phyloP scores from a whole-genome alignment of 2,329 filamentous ascomycete species.

The Trichoderma guizhouense region DNA sequence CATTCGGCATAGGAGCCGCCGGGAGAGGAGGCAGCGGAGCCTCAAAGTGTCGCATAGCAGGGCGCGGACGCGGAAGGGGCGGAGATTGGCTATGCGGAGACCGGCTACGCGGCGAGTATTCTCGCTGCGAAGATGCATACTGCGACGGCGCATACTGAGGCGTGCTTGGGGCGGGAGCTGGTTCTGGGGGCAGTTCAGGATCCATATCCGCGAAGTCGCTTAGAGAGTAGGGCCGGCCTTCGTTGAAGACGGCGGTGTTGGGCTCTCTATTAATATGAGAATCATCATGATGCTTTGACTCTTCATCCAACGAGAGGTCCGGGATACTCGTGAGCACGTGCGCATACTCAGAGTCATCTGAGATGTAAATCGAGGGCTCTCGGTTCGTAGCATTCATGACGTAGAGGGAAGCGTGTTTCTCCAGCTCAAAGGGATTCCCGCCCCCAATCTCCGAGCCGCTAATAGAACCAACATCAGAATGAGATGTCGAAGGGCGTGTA shows the following conservation, averaged over 20 bases:
- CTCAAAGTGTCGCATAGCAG: conserved; percentile 8
- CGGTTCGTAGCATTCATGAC: conserved; percentile 40
- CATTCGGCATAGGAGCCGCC: conserved; percentile 46
- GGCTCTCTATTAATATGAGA: conserved; percentile 17
- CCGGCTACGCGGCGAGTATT: conserved; percentile 23
- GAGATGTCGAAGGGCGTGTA: conserved; percentile 55
- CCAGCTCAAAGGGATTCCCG: conserved; percentile 59
- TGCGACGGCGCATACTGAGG: conserved; percentile 17
- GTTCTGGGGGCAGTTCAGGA: conserved; percentile 35
- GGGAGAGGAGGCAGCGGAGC: conserved; percentile 37
- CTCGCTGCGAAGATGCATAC: conserved; percentile 18
- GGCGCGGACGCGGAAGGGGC: not conserved
- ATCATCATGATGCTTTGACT: conserved; percentile 20
- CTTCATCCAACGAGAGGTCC: conserved; percentile 22
- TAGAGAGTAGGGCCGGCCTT: conserved; percentile 35
- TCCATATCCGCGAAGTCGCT: conserved; percentile 42
- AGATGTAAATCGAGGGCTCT: conserved; percentile 59
- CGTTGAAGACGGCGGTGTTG: conserved; percentile 14
- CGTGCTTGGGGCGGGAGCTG: conserved; percentile 26
- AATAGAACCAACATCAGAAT: conserved; percentile 56
- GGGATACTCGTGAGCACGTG: conserved; percentile 33
- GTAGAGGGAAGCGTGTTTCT: conserved; percentile 59
- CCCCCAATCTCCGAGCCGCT: conserved; percentile 54
- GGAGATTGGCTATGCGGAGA: conserved; percentile 21
- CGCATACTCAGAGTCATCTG: conserved; percentile 54